Evolutionary conservation across 768 basidiomycete species (phyloP), one percentile per base, ranked within the genome.

Genomic region (Vararia minispora): DNA sequence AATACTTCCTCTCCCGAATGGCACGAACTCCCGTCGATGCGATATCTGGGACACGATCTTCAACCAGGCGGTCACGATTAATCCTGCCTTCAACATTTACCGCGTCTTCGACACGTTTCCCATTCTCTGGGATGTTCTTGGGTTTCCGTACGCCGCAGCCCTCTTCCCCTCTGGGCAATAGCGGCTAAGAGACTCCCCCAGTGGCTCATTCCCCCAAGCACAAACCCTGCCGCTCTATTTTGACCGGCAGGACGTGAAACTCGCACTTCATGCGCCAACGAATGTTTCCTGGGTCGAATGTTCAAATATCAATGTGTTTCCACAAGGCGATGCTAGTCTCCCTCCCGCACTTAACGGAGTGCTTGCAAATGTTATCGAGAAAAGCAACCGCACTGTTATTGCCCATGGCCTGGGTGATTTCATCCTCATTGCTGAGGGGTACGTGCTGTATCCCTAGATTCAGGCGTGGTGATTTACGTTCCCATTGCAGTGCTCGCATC

Each of bases 31-130:
- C 23, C 52, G 46, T 6, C 76, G 69, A 16, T 86, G 84, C 45
- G 75, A 83, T 48, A 54, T 83, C 1, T 85, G 79, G 82, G 65
- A 71, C 18, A 57, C 62, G 25, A 76, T 86, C 37, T 74, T 80
- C 50, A 56, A 75, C 14, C 76, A 70, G 0, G 73, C 83, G 0
- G 45, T 82, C 16, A 37, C 57, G 3, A 58, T 80, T 46, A 85
- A 86, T 48, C 84, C 83, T 0, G 81, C 77, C 0, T 87, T 86
- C 61, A 67, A 86, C 46, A 66, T 83, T 6, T 87, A 86, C 52
- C 71, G 78, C 16, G 80, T 86, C 39, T 80, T 82, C 56, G 81
- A 84, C 50, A 80, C 73, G 14, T 68, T 59, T 56, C 83, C 81
- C 0, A 64, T 79, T 28, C 60, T 79, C 10, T 85, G 79, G 82